phyloP scores from a whole-genome alignment of 306 rosid species.

The Cucurbita pepo region DNA sequence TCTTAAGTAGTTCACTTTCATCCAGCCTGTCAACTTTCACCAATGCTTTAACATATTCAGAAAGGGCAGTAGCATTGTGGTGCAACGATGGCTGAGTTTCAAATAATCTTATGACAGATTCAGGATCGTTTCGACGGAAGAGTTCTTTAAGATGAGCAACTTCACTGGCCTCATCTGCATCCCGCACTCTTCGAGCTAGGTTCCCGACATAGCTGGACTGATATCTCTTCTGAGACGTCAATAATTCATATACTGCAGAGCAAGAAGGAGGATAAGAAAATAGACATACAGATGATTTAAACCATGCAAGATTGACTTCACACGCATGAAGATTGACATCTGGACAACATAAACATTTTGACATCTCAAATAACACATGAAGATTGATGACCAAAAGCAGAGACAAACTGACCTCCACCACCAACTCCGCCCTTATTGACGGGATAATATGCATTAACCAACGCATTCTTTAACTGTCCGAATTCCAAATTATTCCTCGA shows the following conservation, averaged over 20 bases:
- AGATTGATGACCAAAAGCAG: background rate
- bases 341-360: background rate
- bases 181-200: slow-evolving; percentile 51
- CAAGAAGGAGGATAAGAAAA: slow-evolving; percentile 1
- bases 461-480: slow-evolving; percentile 18
- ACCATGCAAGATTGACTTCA: background rate
- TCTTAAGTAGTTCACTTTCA: slow-evolving; percentile 63
- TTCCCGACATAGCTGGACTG: slow-evolving; percentile 67
- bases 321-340: too few species aligned
- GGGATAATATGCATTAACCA: slow-evolving; percentile 25
- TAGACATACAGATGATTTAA: background rate
- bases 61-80: slow-evolving; percentile 49
- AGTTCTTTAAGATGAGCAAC: slow-evolving; percentile 72
- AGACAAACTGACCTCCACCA: slow-evolving; percentile 24
- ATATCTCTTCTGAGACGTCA: slow-evolving; percentile 37
- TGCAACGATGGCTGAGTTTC: slow-evolving; percentile 77
- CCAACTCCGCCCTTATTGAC: slow-evolving; percentile 21
- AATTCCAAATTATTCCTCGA: slow-evolving; percentile 29
- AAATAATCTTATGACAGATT: slow-evolving; percentile 71
- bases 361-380: background rate
- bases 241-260: slow-evolving; percentile 34
- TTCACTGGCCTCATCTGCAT: slow-evolving; percentile 64
- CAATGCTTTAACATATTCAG: slow-evolving; percentile 72
- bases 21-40: slow-evolving; percentile 76
- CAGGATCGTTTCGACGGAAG: slow-evolving; percentile 55